Evolutionary conservation across 2,329 filamentous ascomycete genomes (phyloP).

Genomic region (Colletotrichum lupini): DNA sequence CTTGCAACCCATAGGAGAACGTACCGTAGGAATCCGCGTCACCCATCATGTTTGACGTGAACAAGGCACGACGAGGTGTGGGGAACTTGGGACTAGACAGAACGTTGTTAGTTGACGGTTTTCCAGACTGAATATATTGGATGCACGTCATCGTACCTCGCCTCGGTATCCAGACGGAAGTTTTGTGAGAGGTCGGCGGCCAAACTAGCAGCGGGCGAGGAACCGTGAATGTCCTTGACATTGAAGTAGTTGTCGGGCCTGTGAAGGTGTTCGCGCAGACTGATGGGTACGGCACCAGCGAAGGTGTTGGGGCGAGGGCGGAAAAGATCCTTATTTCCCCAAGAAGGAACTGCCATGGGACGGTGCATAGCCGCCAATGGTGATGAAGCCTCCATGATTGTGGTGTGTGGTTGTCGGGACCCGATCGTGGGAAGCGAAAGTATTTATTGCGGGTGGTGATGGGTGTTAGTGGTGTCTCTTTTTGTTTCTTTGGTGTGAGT

Average conservation of each 20-base stretch:
- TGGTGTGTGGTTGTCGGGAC: neutral
- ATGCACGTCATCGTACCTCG: slow-evolving; percentile 74
- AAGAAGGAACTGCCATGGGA: slow-evolving; percentile 70
- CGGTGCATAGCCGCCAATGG: slow-evolving; percentile 93
- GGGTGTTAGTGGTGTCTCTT: slow-evolving; percentile 1
- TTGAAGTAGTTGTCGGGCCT: slow-evolving; percentile 83
- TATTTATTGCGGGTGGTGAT: slow-evolving; percentile 3
- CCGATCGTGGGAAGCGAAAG: slow-evolving; percentile 14
- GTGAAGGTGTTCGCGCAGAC: slow-evolving; percentile 80
- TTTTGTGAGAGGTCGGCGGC: slow-evolving; percentile 97
- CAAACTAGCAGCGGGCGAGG: slow-evolving; percentile 90
- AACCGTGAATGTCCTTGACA: slow-evolving; percentile 80
- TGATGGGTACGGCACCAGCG: slow-evolving; percentile 73
- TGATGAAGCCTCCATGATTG: slow-evolving; percentile 87
- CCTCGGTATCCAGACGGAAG: slow-evolving; percentile 86
- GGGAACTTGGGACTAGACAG: slow-evolving; percentile 77
- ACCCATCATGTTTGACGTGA: slow-evolving; percentile 77
- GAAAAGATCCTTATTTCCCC: slow-evolving; percentile 66
- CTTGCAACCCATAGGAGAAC: slow-evolving; percentile 42
- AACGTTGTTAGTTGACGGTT: neutral
- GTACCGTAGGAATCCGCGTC: slow-evolving; percentile 69
- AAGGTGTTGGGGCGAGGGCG: slow-evolving; percentile 58
- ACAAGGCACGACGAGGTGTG: slow-evolving; percentile 86
- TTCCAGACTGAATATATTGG: neutral
- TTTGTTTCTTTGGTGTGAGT: slow-evolving; percentile 1